Evolutionary conservation across 495 filamentous ascomycete genomes (phyloP).

Genomic region (Lophiotrema nucula): DNA sequence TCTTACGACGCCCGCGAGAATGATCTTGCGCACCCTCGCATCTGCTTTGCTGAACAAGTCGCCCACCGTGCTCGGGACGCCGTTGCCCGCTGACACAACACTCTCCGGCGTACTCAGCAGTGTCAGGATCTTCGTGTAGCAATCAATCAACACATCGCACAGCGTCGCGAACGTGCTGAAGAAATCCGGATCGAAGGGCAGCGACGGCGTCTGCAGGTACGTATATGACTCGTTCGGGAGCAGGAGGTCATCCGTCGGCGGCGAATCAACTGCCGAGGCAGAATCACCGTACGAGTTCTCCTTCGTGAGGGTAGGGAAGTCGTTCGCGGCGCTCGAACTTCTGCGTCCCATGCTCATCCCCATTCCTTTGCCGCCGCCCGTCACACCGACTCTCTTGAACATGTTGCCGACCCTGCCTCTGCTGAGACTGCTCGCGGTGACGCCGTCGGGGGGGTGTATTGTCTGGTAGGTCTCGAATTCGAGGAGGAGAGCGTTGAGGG

Average conservation of each 20-base stretch:
- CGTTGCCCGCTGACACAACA: conserved; percentile 49
- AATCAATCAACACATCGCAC: conserved; percentile 93
- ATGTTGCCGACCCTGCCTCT: conserved; percentile 80
- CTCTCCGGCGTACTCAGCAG: conserved; percentile 67
- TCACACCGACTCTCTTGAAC: conserved; percentile 71
- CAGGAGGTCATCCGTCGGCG: conserved; percentile 24
- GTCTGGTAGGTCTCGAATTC: conserved; percentile 94
- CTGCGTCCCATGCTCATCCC: conserved; percentile 59
- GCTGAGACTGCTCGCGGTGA: conserved; percentile 66
- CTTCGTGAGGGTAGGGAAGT: conserved; percentile 8
- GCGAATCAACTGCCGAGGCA: conserved; percentile 39
- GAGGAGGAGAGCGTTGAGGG: conserved; percentile 77
- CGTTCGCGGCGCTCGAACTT: conserved; percentile 65
- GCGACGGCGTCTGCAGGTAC: conserved; percentile 81
- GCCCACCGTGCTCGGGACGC: conserved; percentile 48
- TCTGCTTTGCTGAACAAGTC: conserved; percentile 92
- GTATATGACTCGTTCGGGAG: conserved; percentile 74
- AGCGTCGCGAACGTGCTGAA: conserved; percentile 96
- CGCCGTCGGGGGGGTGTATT: conserved; percentile 74
- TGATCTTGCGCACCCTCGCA: conserved; percentile 75
- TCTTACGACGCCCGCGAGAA: conserved; percentile 77
- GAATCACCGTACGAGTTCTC: conserved; percentile 50
- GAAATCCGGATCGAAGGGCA: conserved; percentile 97
- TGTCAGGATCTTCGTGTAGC: conserved; percentile 73
- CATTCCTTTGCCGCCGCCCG: conserved; percentile 36